Evolutionary conservation across 805 yeast genomes (phyloP).

Genomic region (Yamadazyma laniorum): DNA sequence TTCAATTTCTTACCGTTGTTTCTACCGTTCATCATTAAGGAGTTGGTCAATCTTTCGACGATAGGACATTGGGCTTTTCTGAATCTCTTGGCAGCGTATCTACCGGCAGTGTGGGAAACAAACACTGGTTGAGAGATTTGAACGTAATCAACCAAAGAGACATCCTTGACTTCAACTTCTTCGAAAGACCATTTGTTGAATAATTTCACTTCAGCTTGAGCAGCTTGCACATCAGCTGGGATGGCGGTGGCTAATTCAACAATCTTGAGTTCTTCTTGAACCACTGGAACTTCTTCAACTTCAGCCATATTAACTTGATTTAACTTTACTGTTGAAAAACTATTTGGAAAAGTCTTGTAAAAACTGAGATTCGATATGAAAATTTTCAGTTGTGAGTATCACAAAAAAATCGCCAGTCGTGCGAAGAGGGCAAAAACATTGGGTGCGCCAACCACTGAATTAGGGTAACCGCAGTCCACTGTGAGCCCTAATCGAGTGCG

Average conservation of each 20-base stretch:
- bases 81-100: constrained; percentile 99
- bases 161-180: constrained; percentile 96
- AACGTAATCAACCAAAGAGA: constrained; percentile 96
- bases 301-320: constrained; percentile 66
- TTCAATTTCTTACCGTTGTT: constrained; percentile 99
- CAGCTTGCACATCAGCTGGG: constrained; percentile 95
- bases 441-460: background rate
- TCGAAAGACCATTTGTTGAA: constrained; percentile 99
- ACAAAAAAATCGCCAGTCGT: constrained; percentile 1
- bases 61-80: constrained; percentile 99
- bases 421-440: background rate
- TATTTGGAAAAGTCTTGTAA: background rate
- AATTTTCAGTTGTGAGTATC: constrained; percentile 7
- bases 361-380: constrained; percentile 5
- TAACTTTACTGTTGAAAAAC: background rate
- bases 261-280: constrained; percentile 78
- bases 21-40: constrained; percentile 99
- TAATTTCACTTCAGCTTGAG: constrained; percentile 93
- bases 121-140: constrained; percentile 97
- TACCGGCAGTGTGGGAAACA: constrained; percentile 99
- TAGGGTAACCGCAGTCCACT: too few species aligned
- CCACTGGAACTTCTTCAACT: constrained; percentile 78
- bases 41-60: constrained; percentile 98
- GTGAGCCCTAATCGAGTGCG: too few species aligned
- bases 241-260: constrained; percentile 91